phyloP scores from a whole-genome alignment of 2,329 filamentous ascomycete species.

The Boeremia lycopersici region DNA sequence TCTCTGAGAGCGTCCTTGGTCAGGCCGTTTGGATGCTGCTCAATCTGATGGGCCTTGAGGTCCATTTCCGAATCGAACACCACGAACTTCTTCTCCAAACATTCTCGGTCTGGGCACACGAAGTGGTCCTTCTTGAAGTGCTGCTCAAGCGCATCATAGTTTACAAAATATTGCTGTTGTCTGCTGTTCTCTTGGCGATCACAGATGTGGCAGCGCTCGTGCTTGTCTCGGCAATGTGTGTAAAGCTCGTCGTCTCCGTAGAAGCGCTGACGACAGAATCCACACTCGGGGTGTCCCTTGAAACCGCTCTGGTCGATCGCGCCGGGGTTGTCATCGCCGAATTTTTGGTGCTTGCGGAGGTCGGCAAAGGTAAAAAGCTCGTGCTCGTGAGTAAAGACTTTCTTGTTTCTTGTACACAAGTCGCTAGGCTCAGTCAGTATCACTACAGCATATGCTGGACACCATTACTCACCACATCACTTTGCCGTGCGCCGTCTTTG shows the following conservation, averaged over 20 bases:
- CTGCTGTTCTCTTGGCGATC: slow-evolving; percentile 69
- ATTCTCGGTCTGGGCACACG: slow-evolving; percentile 82
- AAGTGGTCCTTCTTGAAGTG: slow-evolving; percentile 91
- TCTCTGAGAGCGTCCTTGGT: slow-evolving; percentile 86
- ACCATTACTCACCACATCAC: slow-evolving; percentile 71
- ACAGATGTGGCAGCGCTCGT: slow-evolving; percentile 94
- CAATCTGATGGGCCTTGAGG: slow-evolving; percentile 88
- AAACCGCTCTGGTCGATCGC: slow-evolving; percentile 93
- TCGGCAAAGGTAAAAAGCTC: slow-evolving; percentile 84
- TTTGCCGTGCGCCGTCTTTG: slow-evolving; percentile 80
- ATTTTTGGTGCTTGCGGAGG: slow-evolving; percentile 84
- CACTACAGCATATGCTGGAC: neutral
- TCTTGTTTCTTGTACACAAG: slow-evolving; percentile 91
- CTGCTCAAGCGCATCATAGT: slow-evolving; percentile 83
- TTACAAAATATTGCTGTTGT: slow-evolving; percentile 85
- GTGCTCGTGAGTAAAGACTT: slow-evolving; percentile 98
- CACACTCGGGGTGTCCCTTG: slow-evolving; percentile 92
- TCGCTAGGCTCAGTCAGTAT: slow-evolving; percentile 59
- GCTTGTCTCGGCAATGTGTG: slow-evolving; percentile 88
- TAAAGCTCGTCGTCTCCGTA: slow-evolving; percentile 97
- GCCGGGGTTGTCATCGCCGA: slow-evolving; percentile 89
- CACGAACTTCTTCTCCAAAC: slow-evolving; percentile 95
- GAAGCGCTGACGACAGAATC: slow-evolving; percentile 88
- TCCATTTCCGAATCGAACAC: slow-evolving; percentile 96
- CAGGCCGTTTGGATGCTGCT: slow-evolving; percentile 76